Conservation (phyloP, 257 asterid genomes). For the Mitragyna speciosa region DNA sequence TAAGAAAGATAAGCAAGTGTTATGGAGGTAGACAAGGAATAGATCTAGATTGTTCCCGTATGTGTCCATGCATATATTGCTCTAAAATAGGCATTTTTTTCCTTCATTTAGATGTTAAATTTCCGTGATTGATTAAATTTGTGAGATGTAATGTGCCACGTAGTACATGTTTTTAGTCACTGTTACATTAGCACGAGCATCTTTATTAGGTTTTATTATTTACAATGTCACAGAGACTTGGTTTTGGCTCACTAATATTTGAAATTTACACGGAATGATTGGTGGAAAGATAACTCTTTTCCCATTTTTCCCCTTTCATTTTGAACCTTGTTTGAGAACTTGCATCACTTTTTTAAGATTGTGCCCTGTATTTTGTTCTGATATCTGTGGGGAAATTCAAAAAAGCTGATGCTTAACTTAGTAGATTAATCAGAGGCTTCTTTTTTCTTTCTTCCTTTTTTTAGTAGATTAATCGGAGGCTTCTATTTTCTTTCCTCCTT, state of each 20-base stretch:
- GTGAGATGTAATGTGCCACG: background rate
- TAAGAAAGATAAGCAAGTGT: background rate
- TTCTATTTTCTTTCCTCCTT: background rate
- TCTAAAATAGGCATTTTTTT: too few species aligned
- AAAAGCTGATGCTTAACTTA: background rate
- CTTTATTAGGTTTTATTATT: too few species aligned
- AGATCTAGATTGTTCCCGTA: background rate
- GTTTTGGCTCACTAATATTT: too few species aligned
- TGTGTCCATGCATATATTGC: background rate
- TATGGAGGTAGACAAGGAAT: background rate
- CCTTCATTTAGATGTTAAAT: too few species aligned
- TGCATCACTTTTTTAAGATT: background rate
- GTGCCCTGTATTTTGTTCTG: background rate
- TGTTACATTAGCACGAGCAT: background rate
- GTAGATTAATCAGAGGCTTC: background rate
- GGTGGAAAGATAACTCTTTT: too few species aligned
- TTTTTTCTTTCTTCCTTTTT: background rate
- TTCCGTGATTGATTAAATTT: background rate
- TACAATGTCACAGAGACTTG: too few species aligned
- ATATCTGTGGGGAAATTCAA: background rate
- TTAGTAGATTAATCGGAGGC: background rate
- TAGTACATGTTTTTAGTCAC: background rate
- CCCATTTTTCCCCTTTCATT: too few species aligned
- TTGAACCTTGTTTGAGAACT: background rate
- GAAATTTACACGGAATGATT: background rate